Percentiles rank a stretch among this genome's conserved stretches.
phyloP scores from a whole-genome alignment of 1,139 yeast species.

The Suhomyces maxii region DNA sequence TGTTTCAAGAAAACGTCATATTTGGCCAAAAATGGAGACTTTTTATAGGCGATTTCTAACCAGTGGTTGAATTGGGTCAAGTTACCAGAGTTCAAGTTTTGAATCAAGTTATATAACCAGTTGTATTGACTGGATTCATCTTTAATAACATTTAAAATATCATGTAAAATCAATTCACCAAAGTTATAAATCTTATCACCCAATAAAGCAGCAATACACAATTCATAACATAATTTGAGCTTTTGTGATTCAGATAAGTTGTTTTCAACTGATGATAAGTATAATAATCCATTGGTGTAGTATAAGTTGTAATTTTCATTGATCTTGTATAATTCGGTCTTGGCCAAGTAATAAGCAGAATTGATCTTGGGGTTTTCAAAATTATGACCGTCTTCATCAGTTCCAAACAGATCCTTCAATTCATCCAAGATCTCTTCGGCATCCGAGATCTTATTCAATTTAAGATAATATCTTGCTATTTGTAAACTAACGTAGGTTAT shows the following conservation, averaged over 20 bases:
- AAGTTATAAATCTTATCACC: conserved; percentile 94
- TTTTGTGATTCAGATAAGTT: conserved; percentile 21
- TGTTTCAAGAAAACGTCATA: conserved; percentile 75
- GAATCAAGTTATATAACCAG: conserved; percentile 75
- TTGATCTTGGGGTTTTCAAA: conserved; percentile 70
- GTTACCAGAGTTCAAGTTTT: conserved; percentile 77
- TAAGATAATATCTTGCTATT: conserved; percentile 69
- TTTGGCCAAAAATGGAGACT: conserved; percentile 60
- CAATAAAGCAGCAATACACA: conserved; percentile 81
- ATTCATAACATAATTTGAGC: conserved; percentile 64
- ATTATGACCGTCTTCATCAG: conserved; percentile 28
- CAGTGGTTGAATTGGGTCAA: conserved; percentile 59
- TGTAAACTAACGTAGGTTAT: conserved; percentile 71
- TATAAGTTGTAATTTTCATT: conserved; percentile 77
- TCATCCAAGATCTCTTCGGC: conserved; percentile 71
- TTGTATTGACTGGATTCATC: conserved; percentile 47
- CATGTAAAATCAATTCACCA: conserved; percentile 92
- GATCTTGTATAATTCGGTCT: conserved; percentile 72
- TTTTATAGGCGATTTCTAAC: conserved; percentile 35
- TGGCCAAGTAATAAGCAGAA: conserved; percentile 81
- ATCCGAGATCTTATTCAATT: conserved; percentile 55
- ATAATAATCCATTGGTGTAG: conserved; percentile 62
- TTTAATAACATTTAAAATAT: conserved; percentile 62
- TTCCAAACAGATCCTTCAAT: conserved; percentile 49
- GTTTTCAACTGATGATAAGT: conserved; percentile 53